Conservation (phyloP, 306 rosid genomes). For the Trifolium pratense region DNA sequence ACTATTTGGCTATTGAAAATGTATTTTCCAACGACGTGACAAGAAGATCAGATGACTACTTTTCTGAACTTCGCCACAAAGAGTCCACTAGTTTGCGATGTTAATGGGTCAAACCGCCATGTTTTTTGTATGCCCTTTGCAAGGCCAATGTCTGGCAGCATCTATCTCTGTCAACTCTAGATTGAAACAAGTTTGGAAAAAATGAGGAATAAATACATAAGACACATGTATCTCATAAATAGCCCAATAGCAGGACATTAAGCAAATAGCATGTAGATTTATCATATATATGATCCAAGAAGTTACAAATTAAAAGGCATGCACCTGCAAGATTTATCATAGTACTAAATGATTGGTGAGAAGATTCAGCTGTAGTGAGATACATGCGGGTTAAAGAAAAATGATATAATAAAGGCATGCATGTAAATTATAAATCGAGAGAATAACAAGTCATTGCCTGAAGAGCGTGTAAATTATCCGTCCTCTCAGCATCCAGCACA, state of each 20-base stretch:
- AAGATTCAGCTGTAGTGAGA: slow-evolving; percentile 72
- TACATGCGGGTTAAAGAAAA: not conserved
- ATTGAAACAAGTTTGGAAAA: slow-evolving; percentile 12
- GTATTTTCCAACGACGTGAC: not conserved
- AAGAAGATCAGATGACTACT: slow-evolving; percentile 43
- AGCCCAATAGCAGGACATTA: not conserved
- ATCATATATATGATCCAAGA: slow-evolving; percentile 4
- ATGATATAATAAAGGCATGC: not conserved
- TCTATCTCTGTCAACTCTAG: slow-evolving; percentile 71
- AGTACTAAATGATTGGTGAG: too few relatives aligned
- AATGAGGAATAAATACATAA: not conserved
- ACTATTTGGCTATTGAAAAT: not conserved
- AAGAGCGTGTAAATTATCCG: slow-evolving; percentile 68
- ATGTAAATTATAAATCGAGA: slow-evolving; percentile 18
- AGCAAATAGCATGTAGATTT: slow-evolving; percentile 1
- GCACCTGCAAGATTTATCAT: slow-evolving; percentile 96
- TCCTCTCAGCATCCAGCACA: slow-evolving; percentile 85
- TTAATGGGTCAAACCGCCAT: slow-evolving; percentile 72
- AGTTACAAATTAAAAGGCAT: slow-evolving; percentile 30
- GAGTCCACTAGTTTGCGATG: slow-evolving; percentile 88
- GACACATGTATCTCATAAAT: not conserved
- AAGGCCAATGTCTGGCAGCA: slow-evolving; percentile 76
- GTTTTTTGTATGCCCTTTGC: slow-evolving; percentile 67
- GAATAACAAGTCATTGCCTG: slow-evolving; percentile 60
- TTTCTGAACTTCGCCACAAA: slow-evolving; percentile 77